Evolutionary conservation across 495 filamentous ascomycete genomes (phyloP).

Genomic region (Xylaria curta): DNA sequence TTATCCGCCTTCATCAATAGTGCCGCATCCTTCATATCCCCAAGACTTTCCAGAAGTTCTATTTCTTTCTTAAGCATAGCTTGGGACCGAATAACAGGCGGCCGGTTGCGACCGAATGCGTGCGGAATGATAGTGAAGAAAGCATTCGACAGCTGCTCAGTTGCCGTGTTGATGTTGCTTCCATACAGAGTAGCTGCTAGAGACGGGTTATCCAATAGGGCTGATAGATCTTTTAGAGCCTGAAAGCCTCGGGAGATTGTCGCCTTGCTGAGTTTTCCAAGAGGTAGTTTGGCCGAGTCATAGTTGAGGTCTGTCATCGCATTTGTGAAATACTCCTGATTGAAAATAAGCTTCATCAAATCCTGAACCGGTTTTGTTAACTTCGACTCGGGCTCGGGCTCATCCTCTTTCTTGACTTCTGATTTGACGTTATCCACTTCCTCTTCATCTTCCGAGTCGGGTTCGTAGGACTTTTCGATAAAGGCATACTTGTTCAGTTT

Average conservation of each 20-base stretch:
- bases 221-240: slow-evolving; percentile 73
- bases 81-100: slow-evolving; percentile 65
- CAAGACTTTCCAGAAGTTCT: slow-evolving; percentile 75
- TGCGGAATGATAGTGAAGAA: slow-evolving; percentile 88
- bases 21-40: slow-evolving; percentile 81
- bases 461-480: slow-evolving; percentile 70
- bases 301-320: slow-evolving; percentile 75
- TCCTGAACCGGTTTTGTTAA: slow-evolving; percentile 64
- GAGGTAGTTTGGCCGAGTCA: slow-evolving; percentile 76
- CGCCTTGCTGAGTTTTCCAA: slow-evolving; percentile 81
- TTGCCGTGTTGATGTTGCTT: slow-evolving; percentile 43
- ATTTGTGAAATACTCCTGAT: slow-evolving; percentile 67
- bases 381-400: slow-evolving; percentile 58
- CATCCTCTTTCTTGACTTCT: slow-evolving; percentile 39
- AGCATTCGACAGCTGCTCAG: slow-evolving; percentile 69
- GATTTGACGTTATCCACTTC: slow-evolving; percentile 44
- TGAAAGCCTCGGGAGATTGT: slow-evolving; percentile 76
- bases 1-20: slow-evolving; percentile 68
- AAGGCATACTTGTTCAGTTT: slow-evolving; percentile 77
- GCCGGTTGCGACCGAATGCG: slow-evolving; percentile 73
- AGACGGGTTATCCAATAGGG: slow-evolving; percentile 58
- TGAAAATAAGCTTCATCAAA: slow-evolving; percentile 84
- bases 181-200: slow-evolving; percentile 57
- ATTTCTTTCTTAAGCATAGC: slow-evolving; percentile 72
- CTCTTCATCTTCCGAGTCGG: slow-evolving; percentile 68